These are phyloP conservation scores for Dactylorhiza incarnata DNA, from an alignment of 106 monocot species.

Conservation along the genomic window DNA sequence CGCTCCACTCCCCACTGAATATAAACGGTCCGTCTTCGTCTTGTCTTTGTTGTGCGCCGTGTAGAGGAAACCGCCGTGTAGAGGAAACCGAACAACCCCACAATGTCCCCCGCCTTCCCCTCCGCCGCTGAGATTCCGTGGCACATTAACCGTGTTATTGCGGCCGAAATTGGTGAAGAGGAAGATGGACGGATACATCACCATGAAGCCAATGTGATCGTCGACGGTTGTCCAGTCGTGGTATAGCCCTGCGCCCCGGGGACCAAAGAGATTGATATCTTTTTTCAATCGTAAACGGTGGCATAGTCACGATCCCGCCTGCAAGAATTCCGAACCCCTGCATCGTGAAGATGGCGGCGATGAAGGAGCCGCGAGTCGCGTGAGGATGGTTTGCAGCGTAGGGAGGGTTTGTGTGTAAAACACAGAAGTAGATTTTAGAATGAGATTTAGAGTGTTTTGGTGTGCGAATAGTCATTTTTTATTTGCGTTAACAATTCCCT, in stretches of 20 bases:
- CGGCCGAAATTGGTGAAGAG: conserved; percentile 65
- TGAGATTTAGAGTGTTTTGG: too few relatives aligned
- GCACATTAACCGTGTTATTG: conserved; percentile 38
- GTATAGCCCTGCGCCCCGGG: conserved; percentile 27
- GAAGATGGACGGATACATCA: conserved; percentile 40
- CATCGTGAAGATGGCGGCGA: conserved; percentile 55
- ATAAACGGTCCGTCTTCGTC: conserved; percentile 24
- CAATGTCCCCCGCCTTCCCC: conserved; percentile 43
- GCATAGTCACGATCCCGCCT: conserved; percentile 45
- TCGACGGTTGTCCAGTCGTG: conserved; percentile 10
- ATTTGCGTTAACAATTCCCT: too few relatives aligned
- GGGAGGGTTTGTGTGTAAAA: too few relatives aligned
- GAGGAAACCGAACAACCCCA: conserved; percentile 33
- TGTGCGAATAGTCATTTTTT: too few relatives aligned
- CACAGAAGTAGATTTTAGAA: too few relatives aligned
- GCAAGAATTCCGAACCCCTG: conserved; percentile 53
- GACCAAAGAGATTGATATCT: conserved; percentile 23
- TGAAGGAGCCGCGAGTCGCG: conserved; percentile 58
- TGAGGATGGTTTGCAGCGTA: too few relatives aligned
- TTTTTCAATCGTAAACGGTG: conserved; percentile 30
- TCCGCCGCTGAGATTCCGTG: conserved; percentile 45
- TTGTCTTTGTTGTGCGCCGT: conserved; percentile 29
- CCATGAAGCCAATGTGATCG: conserved; percentile 28
- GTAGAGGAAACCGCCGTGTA: too few relatives aligned
- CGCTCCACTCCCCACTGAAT: conserved; percentile 33